Base-by-base conservation (phyloP, 1,139 yeast species). In the Protomyces arabidopsidicola region DNA sequence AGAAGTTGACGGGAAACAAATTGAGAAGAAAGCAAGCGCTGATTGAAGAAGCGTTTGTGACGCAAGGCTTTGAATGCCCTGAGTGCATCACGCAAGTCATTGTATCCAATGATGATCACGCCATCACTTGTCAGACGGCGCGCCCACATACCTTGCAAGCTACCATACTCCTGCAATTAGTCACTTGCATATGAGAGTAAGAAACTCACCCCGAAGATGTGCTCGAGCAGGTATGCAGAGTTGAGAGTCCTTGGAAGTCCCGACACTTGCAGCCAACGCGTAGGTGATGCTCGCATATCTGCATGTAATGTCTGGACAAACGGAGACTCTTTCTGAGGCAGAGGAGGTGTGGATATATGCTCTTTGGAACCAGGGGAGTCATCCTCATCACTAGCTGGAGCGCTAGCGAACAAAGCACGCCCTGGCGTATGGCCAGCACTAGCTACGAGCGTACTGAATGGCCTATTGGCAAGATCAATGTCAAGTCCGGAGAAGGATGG, bases 11-110 rank as follows among this genome's bases (percentile, higher is more conserved):
- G 51, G 18, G 60, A 55, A 35, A 58, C 59, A 31, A 64, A 60
- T 14, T 59, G 58, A 10, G 63, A 64, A 35, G 64, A 67, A 34
- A 69, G 55, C 38, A 61, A 57, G 14, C 63, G 54, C 42, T 63
- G 64, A 51, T 65, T 53, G 55, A 68, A 63, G 18, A 67, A 61
- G 31, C 69, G 66, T 53, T 68, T 70, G 24, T 67, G 65, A 53
- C 70, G 68, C n/a, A 68, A 57, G 14, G 67, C 66, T 31, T 69
- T 59, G 45, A 67, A 68, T 6, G 72, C 72, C 27, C 67, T 63
- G 38, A 69, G 65, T 5, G 74, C 70, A 56, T 70, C 71, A 20
- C 74, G 66, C 45, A 72, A 42, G 62, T 73, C 75, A 52, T 66
- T 70, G 64, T 67, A 72, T 5, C 70, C 71, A 18, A 71, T 69